Evolutionary conservation across 2,329 filamentous ascomycete species (phyloP), one percentile per base, ranked within the genome.

Genomic region (Knufia fluminis): DNA sequence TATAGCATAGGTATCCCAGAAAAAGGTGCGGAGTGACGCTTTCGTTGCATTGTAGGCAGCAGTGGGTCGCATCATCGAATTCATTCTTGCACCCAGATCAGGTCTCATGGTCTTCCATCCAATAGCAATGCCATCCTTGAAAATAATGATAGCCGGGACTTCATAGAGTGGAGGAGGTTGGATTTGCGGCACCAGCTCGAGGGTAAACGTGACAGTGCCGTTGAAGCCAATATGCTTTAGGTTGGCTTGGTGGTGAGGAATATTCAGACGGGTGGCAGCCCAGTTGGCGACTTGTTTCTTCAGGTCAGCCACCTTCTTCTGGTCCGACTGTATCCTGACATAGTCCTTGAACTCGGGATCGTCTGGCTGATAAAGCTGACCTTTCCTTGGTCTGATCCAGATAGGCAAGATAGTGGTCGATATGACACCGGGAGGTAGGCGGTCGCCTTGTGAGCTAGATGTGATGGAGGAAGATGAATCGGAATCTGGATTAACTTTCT

Each of bases 261-360:
- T 20, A 16, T 42, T 43, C 12, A 44, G 19, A 17, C 39, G 19
- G 14, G 24, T 12, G 17, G 31, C n/a, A 3, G 44, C 35, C 22
- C 28, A 19, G 26, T 49, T 16, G 16, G 36, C 32, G 22, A 58
- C 52, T 4, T 48, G 32, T 7, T 17, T 28, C 23, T 52, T 52
- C 12, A 59, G 24, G 3, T 52, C 50, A n/a, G 46, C 32, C 16
- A 54, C 16, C 16, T 48, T 43, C 38, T 57, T 57, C 44, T 54
- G 32, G 48, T 60, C 57, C 16, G 48, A 43, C 19, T 53, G 44
- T 16, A 59, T 36, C 19, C 44, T 48, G 40, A 53, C 54, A 39
- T 52, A 57, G 22, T 52, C 51, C 31, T 57, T 53, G 54, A 48
- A 58, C 19, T 56, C 56, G 14, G 52, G 55, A 47, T 59, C 57